Evolutionary conservation across 192 early-diverging fungal species (phyloP).

Genomic region (Cladochytrium replicatum): DNA sequence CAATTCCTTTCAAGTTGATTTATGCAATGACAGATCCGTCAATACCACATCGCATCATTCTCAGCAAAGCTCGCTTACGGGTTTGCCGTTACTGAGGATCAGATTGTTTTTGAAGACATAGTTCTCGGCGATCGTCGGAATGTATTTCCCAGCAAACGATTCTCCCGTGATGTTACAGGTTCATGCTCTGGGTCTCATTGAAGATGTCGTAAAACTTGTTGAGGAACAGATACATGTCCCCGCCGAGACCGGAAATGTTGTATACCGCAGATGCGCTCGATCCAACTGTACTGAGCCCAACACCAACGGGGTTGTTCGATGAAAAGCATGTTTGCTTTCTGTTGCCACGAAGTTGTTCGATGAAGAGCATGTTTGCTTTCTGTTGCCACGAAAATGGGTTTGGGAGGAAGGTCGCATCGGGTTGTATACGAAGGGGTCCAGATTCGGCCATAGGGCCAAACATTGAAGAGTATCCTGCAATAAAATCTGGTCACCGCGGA

Average conservation of each 20-base stretch:
- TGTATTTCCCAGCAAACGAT: constrained; percentile 8
- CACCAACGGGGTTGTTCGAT: constrained; percentile 64
- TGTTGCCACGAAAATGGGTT: constrained; percentile 51
- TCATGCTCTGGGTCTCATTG: constrained; percentile 37
- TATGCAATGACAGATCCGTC: not conserved
- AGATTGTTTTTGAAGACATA: no score
- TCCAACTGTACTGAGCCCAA: constrained; percentile 36
- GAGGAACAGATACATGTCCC: constrained; percentile 7
- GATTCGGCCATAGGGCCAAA: constrained; percentile 45
- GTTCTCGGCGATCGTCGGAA: not conserved
- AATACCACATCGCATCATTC: not conserved
- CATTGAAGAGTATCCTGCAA: constrained; percentile 56
- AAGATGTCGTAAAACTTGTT: constrained; percentile 28
- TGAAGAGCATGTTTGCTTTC: constrained; percentile 53
- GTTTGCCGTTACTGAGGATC: not conserved
- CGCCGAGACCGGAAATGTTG: no score
- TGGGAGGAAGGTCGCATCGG: constrained; percentile 36
- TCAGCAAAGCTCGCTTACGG: no score
- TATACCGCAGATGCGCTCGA: constrained; percentile 2
- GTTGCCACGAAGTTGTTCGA: no score
- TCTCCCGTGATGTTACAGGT: constrained; percentile 51
- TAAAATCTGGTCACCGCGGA: no score
- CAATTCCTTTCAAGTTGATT: constrained; percentile 36
- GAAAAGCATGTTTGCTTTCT: no score
- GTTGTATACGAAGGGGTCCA: constrained; percentile 42